A percentile compares a stretch with the other conserved stretches of the same genome.
These are phyloP conservation scores for Scleromitrula shiraiana DNA, from an alignment of 2,329 filamentous ascomycete genomes.

Conservation along the genomic window DNA sequence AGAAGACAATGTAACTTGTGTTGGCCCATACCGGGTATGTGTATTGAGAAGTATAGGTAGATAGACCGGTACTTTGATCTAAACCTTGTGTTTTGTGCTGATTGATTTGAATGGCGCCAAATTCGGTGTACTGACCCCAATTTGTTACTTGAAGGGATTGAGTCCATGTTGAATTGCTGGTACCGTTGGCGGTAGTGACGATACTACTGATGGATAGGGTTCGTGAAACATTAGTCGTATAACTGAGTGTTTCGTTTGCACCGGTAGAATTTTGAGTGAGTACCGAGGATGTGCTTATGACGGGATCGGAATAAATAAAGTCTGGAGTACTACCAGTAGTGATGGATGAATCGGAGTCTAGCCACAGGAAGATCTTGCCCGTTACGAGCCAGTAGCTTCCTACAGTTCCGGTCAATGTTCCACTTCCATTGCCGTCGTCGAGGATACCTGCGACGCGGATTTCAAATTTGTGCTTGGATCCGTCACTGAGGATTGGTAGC, in stretches of 20 bases:
- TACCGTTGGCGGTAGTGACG: slow-evolving; percentile 41
- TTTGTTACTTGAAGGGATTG: slow-evolving; percentile 52
- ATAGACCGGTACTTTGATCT: slow-evolving; percentile 31
- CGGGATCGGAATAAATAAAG: slow-evolving; percentile 32
- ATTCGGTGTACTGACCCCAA: slow-evolving; percentile 43
- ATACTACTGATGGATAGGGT: slow-evolving; percentile 44
- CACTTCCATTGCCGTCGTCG: slow-evolving; percentile 41
- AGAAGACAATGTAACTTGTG: slow-evolving; percentile 37
- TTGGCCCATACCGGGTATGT: slow-evolving; percentile 54
- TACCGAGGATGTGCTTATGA: slow-evolving; percentile 42
- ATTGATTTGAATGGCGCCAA: slow-evolving; percentile 46
- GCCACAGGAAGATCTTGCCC: slow-evolving; percentile 75
- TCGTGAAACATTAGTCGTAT: slow-evolving; percentile 49
- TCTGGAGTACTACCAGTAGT: slow-evolving; percentile 41
- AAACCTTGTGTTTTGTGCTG: slow-evolving; percentile 43
- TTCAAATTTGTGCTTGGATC: slow-evolving; percentile 55
- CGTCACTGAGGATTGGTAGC: slow-evolving; percentile 61
- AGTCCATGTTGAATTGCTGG: slow-evolving; percentile 41
- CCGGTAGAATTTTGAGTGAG: slow-evolving; percentile 41
- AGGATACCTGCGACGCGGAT: slow-evolving; percentile 59
- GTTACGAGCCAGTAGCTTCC: slow-evolving; percentile 67
- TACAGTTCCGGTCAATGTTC: slow-evolving; percentile 45
- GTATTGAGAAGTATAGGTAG: slow-evolving; percentile 35
- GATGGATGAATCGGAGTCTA: slow-evolving; percentile 42
- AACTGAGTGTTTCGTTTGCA: slow-evolving; percentile 51